Base-by-base conservation (phyloP, 306 rosid genomes). In the Carpinus viminea region DNA sequence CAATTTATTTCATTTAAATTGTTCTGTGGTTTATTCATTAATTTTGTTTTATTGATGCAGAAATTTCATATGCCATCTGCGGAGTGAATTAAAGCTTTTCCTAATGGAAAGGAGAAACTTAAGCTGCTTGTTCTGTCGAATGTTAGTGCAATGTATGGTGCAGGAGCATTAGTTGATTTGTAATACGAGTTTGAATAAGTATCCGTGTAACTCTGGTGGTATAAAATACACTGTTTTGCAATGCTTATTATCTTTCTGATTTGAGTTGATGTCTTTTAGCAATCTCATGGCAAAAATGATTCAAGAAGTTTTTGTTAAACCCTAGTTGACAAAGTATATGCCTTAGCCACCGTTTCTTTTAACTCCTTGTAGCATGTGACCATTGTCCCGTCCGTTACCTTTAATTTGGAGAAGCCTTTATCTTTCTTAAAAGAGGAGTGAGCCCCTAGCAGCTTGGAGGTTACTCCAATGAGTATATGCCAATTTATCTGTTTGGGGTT, bases 121-220 rank as follows among this genome's bases (percentile, higher is more conserved):
- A 31, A 47, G 28, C 70, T 47, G 59, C 11, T 15, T 60, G 4
- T 62, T 41, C 55, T 71, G 61, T 50, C 6, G 24, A 59, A 47
- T 61, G 28, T 46, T 26, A 20, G 24, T 65, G 3, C 36, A n/a
- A 59, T 72, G 71, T 60, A 11, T 47, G 81, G 36, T 72, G 72
- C 31, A 53, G 53, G 31, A 55, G 0, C 55, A 7, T 13, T 52
- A n/a, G 61, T 68, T 59, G 48, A 48, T 36, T 75, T 82, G 54
- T 26, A 9, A 15, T 73, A 47, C 54, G 79, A 36, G 38, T 41
- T 70, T 71, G 48, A 81, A 77, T 77, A 84, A 74, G 74, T 41
- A 72, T 81, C 72, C 61, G 45, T 76, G 73, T 70, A n/a, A 74
- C 46, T 53, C 21, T 36, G 66, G 56, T 76, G 8, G n/a, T 74